phyloP scores from a whole-genome alignment of 1,139 yeast genomes.

The Geotrichum carabidarum region DNA sequence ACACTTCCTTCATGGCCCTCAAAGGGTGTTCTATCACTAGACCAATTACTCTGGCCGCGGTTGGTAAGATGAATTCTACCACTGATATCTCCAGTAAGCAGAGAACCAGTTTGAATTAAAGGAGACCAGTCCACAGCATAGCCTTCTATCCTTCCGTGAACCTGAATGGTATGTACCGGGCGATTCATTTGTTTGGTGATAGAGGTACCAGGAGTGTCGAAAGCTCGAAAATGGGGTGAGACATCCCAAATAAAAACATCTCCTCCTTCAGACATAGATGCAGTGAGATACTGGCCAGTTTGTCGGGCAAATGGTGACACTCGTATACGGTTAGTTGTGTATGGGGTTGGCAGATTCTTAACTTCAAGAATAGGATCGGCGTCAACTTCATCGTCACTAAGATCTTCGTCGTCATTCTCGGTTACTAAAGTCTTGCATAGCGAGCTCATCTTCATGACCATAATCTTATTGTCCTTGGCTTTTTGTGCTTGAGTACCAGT shows the following conservation, averaged over 20 bases:
- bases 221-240: conserved; percentile 71
- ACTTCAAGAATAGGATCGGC: conserved; percentile 86
- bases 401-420: conserved; percentile 68
- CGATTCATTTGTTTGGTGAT: conserved; percentile 73
- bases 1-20: conserved; percentile 56
- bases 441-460: conserved; percentile 76
- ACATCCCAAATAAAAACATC: conserved; percentile 83
- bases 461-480: conserved; percentile 80
- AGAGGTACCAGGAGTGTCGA: conserved; percentile 79
- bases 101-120: conserved; percentile 66
- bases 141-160: conserved; percentile 95
- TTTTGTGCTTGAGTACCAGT: conserved; percentile 94
- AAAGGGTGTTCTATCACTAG: conserved; percentile 80
- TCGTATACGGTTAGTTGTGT: conserved; percentile 85
- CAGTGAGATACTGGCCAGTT: conserved; percentile 80
- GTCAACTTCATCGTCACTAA: conserved; percentile 63
- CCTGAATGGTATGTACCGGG: conserved; percentile 78
- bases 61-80: conserved; percentile 78
- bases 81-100: conserved; percentile 82
- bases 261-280: conserved; percentile 85
- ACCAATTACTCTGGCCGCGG: conserved; percentile 76
- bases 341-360: conserved; percentile 67
- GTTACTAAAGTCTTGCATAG: conserved; percentile 78
- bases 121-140: conserved; percentile 98
- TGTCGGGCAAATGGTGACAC: conserved; percentile 72